Percentiles rank a stretch among this genome's conserved stretches.
phyloP scores from a whole-genome alignment of 2,329 filamentous ascomycete species.

The Truncatella angustata region DNA sequence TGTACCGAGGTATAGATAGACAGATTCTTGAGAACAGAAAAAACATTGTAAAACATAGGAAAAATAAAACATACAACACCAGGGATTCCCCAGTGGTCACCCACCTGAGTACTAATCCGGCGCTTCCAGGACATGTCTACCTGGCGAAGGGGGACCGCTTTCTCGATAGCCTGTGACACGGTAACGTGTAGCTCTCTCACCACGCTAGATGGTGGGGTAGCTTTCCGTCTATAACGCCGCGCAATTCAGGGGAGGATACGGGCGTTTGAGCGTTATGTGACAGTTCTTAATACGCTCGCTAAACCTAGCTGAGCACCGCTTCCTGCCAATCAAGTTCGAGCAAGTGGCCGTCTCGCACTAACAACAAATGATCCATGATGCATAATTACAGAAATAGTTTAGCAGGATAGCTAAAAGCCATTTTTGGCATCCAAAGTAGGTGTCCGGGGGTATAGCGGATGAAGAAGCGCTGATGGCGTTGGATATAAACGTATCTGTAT shows the following conservation, averaged over 20 bases:
- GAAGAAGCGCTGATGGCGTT: too few species aligned
- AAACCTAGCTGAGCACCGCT: neutral
- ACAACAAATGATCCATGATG: neutral
- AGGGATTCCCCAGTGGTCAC: neutral
- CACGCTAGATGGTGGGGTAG: neutral
- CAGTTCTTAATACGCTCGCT: neutral
- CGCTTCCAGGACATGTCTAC: constrained; percentile 2
- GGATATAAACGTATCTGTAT: too few species aligned
- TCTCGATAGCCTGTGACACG: constrained; percentile 1
- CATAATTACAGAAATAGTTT: too few species aligned
- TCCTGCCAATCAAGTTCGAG: neutral
- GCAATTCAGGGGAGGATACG: neutral
- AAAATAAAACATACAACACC: neutral
- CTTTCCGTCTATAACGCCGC: neutral
- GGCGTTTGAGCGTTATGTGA: neutral
- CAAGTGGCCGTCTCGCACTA: neutral
- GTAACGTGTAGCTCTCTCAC: constrained; percentile 1
- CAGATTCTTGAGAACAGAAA: too few species aligned
- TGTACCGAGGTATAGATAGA: too few species aligned
- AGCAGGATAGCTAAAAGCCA: too few species aligned
- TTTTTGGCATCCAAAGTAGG: too few species aligned
- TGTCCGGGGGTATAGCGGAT: too few species aligned
- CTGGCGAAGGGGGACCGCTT: neutral
- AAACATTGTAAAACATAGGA: too few species aligned
- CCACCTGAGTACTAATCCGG: neutral